phyloP scores from a whole-genome alignment of 1,139 yeast genomes.

The Scheffersomyces titani region DNA sequence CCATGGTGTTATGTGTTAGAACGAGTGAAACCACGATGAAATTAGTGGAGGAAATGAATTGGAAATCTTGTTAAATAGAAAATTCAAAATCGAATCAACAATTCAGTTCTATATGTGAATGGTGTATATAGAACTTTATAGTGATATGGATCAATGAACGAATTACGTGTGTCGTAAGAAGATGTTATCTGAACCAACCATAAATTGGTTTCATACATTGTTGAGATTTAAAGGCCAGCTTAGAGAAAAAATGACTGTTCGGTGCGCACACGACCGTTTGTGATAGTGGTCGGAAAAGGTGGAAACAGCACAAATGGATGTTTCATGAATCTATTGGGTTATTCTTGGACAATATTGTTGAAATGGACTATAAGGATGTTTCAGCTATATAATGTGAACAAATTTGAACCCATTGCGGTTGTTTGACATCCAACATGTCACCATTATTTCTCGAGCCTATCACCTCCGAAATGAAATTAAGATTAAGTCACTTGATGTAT shows the following conservation, averaged over 20 bases:
- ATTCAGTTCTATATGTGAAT: not conserved
- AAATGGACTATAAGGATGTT: not conserved
- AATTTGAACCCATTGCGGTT: not conserved
- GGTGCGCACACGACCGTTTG: slow-evolving; percentile 1
- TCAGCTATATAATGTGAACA: not conserved
- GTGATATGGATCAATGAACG: not conserved
- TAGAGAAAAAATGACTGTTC: not conserved
- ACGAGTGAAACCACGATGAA: not conserved
- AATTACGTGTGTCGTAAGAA: not conserved
- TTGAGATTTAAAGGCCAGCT: not conserved
- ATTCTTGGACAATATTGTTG: not conserved
- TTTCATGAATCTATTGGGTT: too few relatives aligned
- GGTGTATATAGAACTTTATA: not conserved
- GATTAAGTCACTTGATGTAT: not conserved
- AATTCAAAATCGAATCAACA: not conserved
- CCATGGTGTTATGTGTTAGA: slow-evolving; percentile 1
- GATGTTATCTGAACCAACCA: not conserved
- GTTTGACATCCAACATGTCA: not conserved
- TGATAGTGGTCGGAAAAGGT: not conserved
- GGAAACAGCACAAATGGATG: not conserved
- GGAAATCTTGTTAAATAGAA: not conserved
- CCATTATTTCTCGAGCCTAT: not conserved
- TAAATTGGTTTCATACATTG: not conserved
- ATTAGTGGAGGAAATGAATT: not conserved
- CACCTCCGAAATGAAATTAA: too few relatives aligned